Evolutionary conservation across 2,329 filamentous ascomycete genomes (phyloP), one percentile per base, ranked within the genome.

Genomic region (Epichloe hybrida): DNA sequence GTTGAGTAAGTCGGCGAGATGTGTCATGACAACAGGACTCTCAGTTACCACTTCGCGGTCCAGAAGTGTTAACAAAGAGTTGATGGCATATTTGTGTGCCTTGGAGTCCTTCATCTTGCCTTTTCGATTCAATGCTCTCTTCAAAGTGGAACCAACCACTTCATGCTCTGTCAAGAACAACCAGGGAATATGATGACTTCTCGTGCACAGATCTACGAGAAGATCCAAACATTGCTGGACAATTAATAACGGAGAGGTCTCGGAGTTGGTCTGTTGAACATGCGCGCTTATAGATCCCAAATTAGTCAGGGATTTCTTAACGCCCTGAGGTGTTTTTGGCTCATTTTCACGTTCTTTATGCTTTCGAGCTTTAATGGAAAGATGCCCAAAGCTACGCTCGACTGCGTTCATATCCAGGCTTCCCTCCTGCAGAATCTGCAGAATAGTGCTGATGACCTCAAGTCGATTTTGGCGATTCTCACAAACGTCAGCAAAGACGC

Each of bases 131-230:
- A 81, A 67, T 53, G 79, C 83, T 40, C 85, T 78, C 72, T 95
- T 97, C 49, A 91, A 75, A 20, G 84, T 81, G 39, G 82, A 81
- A 8, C 79, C 77, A 23, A 85, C 83, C 8, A 72, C 69, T 61
- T 98, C 93, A 61, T 97, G 90, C 65, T 98, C 93, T 0, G 87
- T 94, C 51, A 98, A 70, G 76, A 98, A 98, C 64, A 97, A 86
- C 55, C 84, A 88, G 37, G 37, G 81, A 48, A 97, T 85, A 61
- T 95, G 88, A 36, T 83, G 81, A 59, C 95, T 96, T 65, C 86
- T 86, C 54, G 83, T 80, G 13, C 86, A 88, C 21, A 98, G 76
- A 59, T 89, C 88, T 42, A 86, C 86, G 11, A 98, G 75, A 2
- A 93, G 81, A 55, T 86, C 83, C 38, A 98, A 75, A 61, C 93